Evolutionary conservation across 2,329 filamentous ascomycete genomes (phyloP), one percentile per base, ranked within the genome.

Genomic region (Talaromyces sp.): DNA sequence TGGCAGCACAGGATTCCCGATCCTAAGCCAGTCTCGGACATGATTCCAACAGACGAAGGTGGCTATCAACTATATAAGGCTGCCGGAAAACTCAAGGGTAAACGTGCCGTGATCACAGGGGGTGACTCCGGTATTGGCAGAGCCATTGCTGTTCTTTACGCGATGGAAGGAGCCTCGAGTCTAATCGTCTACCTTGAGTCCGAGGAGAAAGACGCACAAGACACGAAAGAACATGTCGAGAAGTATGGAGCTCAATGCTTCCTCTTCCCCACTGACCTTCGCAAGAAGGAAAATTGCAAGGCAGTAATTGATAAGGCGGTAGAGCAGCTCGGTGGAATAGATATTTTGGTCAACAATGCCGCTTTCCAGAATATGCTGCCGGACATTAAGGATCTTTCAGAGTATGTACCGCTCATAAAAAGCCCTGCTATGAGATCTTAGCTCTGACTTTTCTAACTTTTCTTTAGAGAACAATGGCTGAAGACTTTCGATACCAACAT

Each of bases 401-500:
- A 92, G 84, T 87, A 77, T 72, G 83, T 78, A 18, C 35, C 5
- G 9, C 21, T 21, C 16, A 5, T 1, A 11, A 4, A 25, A 31
- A 33, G n/a, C 8, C 31, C 35, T 31, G 16, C 5, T 8, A 23
- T 12, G 11, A n/a, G n/a, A 21, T 35, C 11, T 37, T 14, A 37
- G 3, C 23, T 16, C 33, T 39, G 33, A 59, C 5, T 11, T 3
- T 28, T 25, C 23, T 16, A n/a, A n/a, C n/a, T 28, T 28, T 28
- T 18, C 8, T 5, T 33, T 63, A 88, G 85, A 70, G 88, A 91
- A 5, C 90, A 95, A 78, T 95, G 90, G 90, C 69, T 88, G 58
- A 81, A 87, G 64, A 93, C 90, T 0, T 93, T 96, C 77, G 82
- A 91, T 75, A 90, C 87, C 55, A 96, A 95, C 78, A 92, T 95